Conservation (phyloP, 2,329 filamentous ascomycete species). For the Aphanoascus verrucosus region DNA sequence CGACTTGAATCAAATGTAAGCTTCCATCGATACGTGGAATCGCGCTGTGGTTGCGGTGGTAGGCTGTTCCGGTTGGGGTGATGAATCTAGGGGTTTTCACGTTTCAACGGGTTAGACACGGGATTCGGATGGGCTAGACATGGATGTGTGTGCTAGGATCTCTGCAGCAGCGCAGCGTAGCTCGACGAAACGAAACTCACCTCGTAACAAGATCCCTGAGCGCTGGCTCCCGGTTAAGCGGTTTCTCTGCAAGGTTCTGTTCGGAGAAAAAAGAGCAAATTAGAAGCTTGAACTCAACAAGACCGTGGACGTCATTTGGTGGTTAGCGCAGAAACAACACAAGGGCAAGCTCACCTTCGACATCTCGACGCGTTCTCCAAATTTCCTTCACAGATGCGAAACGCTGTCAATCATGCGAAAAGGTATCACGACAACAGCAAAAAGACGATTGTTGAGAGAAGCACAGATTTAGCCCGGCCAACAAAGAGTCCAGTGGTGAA, state of each 20-base stretch:
- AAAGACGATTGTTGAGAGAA: not conserved
- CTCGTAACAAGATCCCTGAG: constrained; percentile 18
- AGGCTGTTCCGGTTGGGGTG: constrained; percentile 36
- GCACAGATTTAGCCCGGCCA: not conserved
- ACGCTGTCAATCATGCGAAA: not conserved
- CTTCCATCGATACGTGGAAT: constrained; percentile 40
- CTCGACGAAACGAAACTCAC: constrained; percentile 13
- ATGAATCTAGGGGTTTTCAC: constrained; percentile 36
- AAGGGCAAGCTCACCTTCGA: not conserved
- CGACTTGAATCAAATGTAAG: constrained; percentile 37
- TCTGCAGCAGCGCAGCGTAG: too few species aligned
- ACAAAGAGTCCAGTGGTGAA: not conserved
- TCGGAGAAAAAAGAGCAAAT: constrained; percentile 5
- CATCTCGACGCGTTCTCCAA: not conserved
- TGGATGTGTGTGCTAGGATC: not conserved
- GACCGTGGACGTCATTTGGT: not conserved
- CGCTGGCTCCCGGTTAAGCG: constrained; percentile 17
- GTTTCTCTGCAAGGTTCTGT: constrained; percentile 4
- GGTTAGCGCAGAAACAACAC: too few species aligned
- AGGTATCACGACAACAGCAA: not conserved
- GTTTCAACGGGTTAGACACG: constrained; percentile 3
- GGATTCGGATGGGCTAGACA: not conserved
- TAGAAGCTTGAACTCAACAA: not conserved
- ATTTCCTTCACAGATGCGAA: not conserved
- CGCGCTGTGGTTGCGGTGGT: constrained; percentile 49